phyloP scores from a whole-genome alignment of 2,329 filamentous ascomycete species.

The Beauveria medogensis region DNA sequence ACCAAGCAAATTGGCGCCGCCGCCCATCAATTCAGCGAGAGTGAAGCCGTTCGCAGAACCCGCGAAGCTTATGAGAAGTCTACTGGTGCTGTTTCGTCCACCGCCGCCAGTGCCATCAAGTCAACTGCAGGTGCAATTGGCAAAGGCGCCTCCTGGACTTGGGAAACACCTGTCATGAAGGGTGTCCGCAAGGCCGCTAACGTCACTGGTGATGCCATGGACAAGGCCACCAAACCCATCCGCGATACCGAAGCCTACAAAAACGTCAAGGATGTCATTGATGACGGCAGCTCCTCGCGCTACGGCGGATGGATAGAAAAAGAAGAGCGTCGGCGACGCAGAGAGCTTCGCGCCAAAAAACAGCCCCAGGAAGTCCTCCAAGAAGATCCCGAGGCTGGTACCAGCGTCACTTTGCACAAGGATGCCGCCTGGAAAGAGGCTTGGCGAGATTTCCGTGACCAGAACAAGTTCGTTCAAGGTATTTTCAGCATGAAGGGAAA shows the following conservation, averaged over 20 bases:
- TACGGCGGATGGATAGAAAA: constrained; percentile 97
- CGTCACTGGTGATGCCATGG: constrained; percentile 76
- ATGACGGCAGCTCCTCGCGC: constrained; percentile 90
- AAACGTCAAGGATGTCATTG: constrained; percentile 89
- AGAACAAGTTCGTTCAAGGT: constrained; percentile 78
- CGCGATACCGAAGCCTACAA: constrained; percentile 93
- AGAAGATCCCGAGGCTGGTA: constrained; percentile 90
- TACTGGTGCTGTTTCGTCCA: constrained; percentile 71
- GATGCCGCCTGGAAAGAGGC: constrained; percentile 96
- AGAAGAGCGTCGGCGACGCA: constrained; percentile 76
- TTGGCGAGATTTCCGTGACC: constrained; percentile 93
- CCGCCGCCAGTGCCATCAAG: constrained; percentile 73
- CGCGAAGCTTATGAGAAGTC: constrained; percentile 81
- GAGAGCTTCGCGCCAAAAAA: constrained; percentile 65
- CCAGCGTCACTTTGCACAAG: constrained; percentile 91
- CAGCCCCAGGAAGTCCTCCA: constrained; percentile 53
- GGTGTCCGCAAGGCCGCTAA: constrained; percentile 80
- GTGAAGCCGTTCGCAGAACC: constrained; percentile 79
- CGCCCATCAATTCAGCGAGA: constrained; percentile 87
- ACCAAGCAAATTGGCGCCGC: constrained; percentile 89
- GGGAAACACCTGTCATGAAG: constrained; percentile 91
- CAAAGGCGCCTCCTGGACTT: constrained; percentile 90
- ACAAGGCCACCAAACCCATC: constrained; percentile 91
- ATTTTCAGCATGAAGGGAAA: constrained; percentile 78
- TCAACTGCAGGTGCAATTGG: constrained; percentile 79